A percentile compares a stretch with the other conserved stretches of the same genome.
phyloP scores from a whole-genome alignment of 2,329 filamentous ascomycete genomes.

The Neurospora crassa region DNA sequence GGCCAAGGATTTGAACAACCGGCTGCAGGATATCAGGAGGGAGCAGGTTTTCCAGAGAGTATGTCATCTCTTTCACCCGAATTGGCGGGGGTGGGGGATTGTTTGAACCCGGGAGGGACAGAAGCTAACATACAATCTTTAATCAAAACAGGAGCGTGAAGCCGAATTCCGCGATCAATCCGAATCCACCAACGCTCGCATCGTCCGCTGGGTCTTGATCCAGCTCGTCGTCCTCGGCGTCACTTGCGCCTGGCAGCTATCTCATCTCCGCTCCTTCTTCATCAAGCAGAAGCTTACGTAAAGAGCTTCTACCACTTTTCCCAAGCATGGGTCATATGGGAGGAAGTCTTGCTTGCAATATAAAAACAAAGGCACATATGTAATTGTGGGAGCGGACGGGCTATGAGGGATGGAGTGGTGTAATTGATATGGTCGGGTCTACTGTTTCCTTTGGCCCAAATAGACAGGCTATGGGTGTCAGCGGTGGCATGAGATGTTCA shows the following conservation, averaged over 20 bases:
- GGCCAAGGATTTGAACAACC: conserved; percentile 78
- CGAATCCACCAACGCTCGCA: conserved; percentile 81
- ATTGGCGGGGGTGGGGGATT: background rate
- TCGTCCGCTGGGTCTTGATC: conserved; percentile 88
- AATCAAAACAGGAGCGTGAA: conserved; percentile 69
- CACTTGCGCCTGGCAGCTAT: conserved; percentile 95
- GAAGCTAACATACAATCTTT: background rate
- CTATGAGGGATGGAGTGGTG: background rate
- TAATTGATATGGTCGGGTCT: background rate
- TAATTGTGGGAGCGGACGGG: background rate
- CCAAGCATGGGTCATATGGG: background rate
- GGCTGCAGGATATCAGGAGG: conserved; percentile 78
- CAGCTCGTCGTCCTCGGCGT: conserved; percentile 75
- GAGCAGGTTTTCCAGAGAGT: conserved; percentile 97
- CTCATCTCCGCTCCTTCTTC: conserved; percentile 92
- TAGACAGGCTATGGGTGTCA: background rate
- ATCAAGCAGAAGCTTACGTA: conserved; percentile 99
- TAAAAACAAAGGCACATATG: background rate
- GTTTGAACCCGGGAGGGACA: background rate
- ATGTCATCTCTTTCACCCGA: conserved; percentile 19
- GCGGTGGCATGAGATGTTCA: background rate
- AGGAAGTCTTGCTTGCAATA: background rate
- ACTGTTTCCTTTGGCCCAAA: background rate
- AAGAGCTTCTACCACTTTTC: conserved; percentile 10
- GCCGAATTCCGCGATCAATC: conserved; percentile 98